Percentiles rank a stretch among this genome's conserved stretches.
Evolutionary conservation across 441 rosid species (phyloP).

Genomic region (Kokia cookei): DNA sequence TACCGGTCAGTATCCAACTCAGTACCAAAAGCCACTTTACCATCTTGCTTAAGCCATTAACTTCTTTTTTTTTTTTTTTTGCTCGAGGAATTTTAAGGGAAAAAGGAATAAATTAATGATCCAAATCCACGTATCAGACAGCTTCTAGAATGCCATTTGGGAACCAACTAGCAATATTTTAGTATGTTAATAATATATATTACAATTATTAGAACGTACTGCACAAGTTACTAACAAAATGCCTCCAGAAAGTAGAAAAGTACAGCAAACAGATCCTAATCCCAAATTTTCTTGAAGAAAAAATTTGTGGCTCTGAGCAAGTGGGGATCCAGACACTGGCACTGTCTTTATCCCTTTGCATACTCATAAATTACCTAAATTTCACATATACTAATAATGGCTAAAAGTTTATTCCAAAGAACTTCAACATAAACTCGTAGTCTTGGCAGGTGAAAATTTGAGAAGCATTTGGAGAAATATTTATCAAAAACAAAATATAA

Average conservation of each 20-base stretch:
- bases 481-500: background rate
- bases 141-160: background rate
- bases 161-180: background rate
- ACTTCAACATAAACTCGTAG: background rate
- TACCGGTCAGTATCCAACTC: constrained; percentile 10
- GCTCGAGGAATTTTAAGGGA: background rate
- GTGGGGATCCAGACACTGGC: background rate
- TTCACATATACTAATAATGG: background rate
- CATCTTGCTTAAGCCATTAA: background rate
- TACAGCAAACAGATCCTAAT: background rate
- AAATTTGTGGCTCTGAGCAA: background rate
- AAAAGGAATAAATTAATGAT: background rate
- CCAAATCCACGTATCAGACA: background rate
- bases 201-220: background rate
- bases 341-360: background rate
- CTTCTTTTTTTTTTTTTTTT: background rate
- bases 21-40: background rate
- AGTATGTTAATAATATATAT: background rate
- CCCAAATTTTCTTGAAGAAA: background rate
- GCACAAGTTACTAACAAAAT: background rate
- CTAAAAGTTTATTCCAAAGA: background rate
- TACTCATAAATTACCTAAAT: background rate
- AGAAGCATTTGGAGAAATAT: background rate
- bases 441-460: background rate
- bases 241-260: background rate